A percentile compares a stretch with the other conserved stretches of the same genome.
These are phyloP conservation scores for Incumbomyces lentus DNA, from an alignment of 2,329 filamentous ascomycete species.

Conservation along the genomic window DNA sequence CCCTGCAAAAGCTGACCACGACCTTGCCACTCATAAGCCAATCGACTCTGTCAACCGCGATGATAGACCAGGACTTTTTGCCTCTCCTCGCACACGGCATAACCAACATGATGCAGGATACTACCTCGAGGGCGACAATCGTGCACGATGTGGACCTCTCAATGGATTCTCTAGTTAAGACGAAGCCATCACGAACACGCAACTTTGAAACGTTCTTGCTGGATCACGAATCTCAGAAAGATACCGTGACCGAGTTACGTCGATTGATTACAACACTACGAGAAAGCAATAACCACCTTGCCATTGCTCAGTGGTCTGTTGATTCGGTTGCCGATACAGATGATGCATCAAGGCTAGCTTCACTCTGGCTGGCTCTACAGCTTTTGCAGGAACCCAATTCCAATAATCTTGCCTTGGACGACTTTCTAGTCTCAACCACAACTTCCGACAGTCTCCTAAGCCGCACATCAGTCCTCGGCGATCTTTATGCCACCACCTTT, in stretches of 20 bases:
- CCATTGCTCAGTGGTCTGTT: constrained; percentile 55
- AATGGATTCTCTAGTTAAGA: constrained; percentile 7
- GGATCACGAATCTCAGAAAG: constrained; percentile 17
- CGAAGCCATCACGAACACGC: background rate
- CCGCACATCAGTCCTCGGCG: constrained; percentile 31
- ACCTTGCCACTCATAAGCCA: background rate
- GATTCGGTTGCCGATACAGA: constrained; percentile 50
- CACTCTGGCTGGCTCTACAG: constrained; percentile 71
- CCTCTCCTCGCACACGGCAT: constrained; percentile 67
- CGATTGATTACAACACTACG: constrained; percentile 48
- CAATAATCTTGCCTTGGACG: constrained; percentile 48
- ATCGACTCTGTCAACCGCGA: background rate
- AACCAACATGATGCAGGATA: constrained; percentile 34
- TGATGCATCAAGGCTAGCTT: constrained; percentile 53
- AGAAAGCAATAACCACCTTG: constrained; percentile 31
- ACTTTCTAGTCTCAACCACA: constrained; percentile 51
- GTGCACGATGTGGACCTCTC: constrained; percentile 8
- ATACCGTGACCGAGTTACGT: constrained; percentile 52
- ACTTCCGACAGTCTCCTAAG: constrained; percentile 26
- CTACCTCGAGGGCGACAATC: constrained; percentile 7
- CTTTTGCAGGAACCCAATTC: constrained; percentile 51
- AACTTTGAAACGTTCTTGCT: constrained; percentile 16
- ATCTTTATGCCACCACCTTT: constrained; percentile 35
- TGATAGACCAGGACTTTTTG: constrained; percentile 35
- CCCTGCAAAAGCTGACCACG: constrained; percentile 60